Base-by-base conservation (phyloP, 345 rosid genomes). In the Camelina neglecta region DNA sequence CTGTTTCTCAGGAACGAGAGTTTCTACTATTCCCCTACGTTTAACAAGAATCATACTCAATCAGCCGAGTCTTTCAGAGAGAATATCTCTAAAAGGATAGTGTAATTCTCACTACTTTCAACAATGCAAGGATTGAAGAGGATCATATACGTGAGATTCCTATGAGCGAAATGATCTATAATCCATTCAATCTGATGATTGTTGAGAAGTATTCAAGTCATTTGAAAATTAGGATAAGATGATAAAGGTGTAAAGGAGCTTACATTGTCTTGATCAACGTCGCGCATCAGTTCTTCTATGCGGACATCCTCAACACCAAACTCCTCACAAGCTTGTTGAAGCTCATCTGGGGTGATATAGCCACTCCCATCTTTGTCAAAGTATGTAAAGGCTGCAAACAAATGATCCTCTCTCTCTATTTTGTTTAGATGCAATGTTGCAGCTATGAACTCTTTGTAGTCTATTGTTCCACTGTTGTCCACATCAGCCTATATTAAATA, bases 321-420 rank as follows among this genome's bases (percentile, higher is more conserved):
- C 83, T 92, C 92, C 65, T 86, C 88, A 23, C 97, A 92, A 23
- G 96, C 97, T 69, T 84, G 89, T 80, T 92, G 96, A 45, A 92
- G 93, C 85, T 90, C 97, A 65, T 92, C 97, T 9, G 86, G 83
- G 26, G 97, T 92, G 18, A 92, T 92, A 72, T 87, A 92, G 20
- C 97, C 97, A 57, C 97, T 90, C 39, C 96, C 96, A 83, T 90
- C 97, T 79, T 89, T 90, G 77, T 90, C 97, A 69, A 92, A 92
- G 81, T 87, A 92, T 8, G 90, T 81, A 76, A 92, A 92, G 21
- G 97, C 97, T 11, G 94, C 91, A 70, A 80, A 90, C 21, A 92
- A 73, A 77, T 93, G 90, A 69, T 92, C 96, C 75, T 87, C 86
- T 79, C 86, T 84, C 85, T 84, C 92, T 53, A 92, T 83, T 83